Evolutionary conservation across 2,329 filamentous ascomycete genomes (phyloP).

Genomic region (Penicillium hordei): DNA sequence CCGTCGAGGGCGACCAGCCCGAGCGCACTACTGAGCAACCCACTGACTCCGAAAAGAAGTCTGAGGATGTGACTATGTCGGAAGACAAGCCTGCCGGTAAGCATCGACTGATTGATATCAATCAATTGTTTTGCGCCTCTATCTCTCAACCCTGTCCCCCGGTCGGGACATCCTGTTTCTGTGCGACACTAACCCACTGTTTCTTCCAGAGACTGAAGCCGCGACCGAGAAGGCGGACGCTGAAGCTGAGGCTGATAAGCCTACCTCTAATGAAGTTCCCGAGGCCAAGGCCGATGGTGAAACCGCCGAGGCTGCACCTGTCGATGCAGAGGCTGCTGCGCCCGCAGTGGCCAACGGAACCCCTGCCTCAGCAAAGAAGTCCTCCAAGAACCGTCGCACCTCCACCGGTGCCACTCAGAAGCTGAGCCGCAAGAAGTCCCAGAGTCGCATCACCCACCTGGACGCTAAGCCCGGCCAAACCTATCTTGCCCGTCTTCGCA

Average conservation of each 20-base stretch:
- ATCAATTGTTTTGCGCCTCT: not conserved
- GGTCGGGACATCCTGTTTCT: constrained; percentile 5
- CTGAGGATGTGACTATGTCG: constrained; percentile 22
- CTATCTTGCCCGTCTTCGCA: constrained; percentile 91
- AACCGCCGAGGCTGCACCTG: constrained; percentile 18
- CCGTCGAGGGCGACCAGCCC: constrained; percentile 35
- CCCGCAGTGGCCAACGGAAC: constrained; percentile 48
- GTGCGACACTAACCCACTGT: constrained; percentile 24
- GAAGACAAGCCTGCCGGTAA: constrained; percentile 24
- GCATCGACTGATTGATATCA: constrained; percentile 1
- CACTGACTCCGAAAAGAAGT: constrained; percentile 30
- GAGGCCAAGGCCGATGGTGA: constrained; percentile 32
- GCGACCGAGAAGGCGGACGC: constrained; percentile 30
- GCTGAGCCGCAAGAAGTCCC: constrained; percentile 80
- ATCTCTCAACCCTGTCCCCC: not conserved
- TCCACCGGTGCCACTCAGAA: constrained; percentile 67
- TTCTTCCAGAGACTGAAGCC: constrained; percentile 18
- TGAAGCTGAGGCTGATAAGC: constrained; percentile 31
- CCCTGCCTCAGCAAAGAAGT: constrained; percentile 51
- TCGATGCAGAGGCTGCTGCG: constrained; percentile 29
- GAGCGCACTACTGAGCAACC: constrained; percentile 31
- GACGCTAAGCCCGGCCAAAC: constrained; percentile 88
- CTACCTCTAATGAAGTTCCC: constrained; percentile 22
- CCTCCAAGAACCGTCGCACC: constrained; percentile 68
- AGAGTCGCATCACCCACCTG: constrained; percentile 67